A percentile compares a stretch with the other conserved stretches of the same genome.
These are phyloP conservation scores for Castanea mollissima DNA, from an alignment of 306 rosid species.

Conservation along the genomic window DNA sequence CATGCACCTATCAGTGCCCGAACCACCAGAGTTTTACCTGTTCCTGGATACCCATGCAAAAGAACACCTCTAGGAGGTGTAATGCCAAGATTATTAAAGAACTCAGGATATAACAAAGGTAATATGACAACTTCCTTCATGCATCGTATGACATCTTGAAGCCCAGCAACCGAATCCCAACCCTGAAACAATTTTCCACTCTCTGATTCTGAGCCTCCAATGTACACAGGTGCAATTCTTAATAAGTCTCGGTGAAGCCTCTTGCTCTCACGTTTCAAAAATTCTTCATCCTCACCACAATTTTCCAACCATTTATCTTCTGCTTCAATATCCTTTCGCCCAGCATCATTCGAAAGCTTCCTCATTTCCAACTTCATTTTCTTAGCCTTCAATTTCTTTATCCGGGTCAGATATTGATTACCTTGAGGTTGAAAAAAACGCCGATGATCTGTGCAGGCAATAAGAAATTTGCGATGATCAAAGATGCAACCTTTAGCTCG, in stretches of 20 bases:
- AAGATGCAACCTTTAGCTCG: slow-evolving; percentile 90
- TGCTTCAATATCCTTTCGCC: slow-evolving; percentile 78
- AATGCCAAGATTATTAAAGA: slow-evolving; percentile 78
- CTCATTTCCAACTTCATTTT: slow-evolving; percentile 83
- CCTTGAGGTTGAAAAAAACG: slow-evolving; percentile 86
- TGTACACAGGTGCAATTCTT: slow-evolving; percentile 92
- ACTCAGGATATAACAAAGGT: slow-evolving; percentile 89
- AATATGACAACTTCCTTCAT: slow-evolving; percentile 97
- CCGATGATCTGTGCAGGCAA: slow-evolving; percentile 96
- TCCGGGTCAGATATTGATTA: slow-evolving; percentile 51
- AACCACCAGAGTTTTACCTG: slow-evolving; percentile 94
- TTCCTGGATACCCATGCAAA: slow-evolving; percentile 97
- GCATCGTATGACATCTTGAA: slow-evolving; percentile 86
- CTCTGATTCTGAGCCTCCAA: slow-evolving; percentile 79
- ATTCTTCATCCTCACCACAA: slow-evolving; percentile 99
- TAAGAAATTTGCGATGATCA: slow-evolving; percentile 98
- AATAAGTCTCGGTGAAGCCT: slow-evolving; percentile 96
- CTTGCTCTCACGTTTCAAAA: slow-evolving; percentile 95
- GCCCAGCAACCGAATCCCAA: slow-evolving; percentile 99
- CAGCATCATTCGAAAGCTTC: slow-evolving; percentile 77
- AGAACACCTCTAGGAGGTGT: slow-evolving; percentile 99
- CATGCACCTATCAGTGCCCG: slow-evolving; percentile 95
- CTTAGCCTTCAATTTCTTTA: slow-evolving; percentile 80
- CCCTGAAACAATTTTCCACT: slow-evolving; percentile 69
- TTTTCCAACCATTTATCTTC: slow-evolving; percentile 98